Evolutionary conservation across 1,139 yeast species (phyloP).

Genomic region (Yamadazyma oceani): DNA sequence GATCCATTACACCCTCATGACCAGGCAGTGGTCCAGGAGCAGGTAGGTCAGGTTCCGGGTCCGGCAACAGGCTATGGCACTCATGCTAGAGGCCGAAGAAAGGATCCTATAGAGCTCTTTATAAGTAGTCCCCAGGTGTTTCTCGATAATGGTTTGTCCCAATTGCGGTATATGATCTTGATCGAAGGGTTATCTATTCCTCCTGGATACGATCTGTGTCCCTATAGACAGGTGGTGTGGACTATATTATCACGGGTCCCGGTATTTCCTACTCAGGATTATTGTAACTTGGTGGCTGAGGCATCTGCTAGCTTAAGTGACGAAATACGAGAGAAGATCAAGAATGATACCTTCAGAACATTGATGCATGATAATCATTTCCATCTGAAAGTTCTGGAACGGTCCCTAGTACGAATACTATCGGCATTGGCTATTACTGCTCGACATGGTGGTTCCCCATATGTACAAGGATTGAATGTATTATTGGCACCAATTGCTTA

Average conservation of each 20-base stretch:
- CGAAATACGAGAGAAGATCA: slow-evolving; percentile 64
- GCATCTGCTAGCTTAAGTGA: slow-evolving; percentile 51
- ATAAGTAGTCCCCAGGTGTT: slow-evolving; percentile 62
- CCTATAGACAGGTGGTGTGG: slow-evolving; percentile 81
- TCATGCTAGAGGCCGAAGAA: slow-evolving; percentile 44
- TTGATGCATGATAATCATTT: slow-evolving; percentile 72
- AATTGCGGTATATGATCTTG: slow-evolving; percentile 73
- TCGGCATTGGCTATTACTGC: slow-evolving; percentile 69
- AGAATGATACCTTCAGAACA: slow-evolving; percentile 86
- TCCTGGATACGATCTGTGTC: slow-evolving; percentile 51
- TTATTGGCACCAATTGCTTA: slow-evolving; percentile 82
- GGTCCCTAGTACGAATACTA: slow-evolving; percentile 63
- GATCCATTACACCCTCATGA: not conserved
- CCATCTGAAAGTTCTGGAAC: slow-evolving; percentile 66
- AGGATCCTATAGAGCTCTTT: slow-evolving; percentile 67
- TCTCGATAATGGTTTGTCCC: slow-evolving; percentile 70
- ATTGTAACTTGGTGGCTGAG: slow-evolving; percentile 52
- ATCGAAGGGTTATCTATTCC: slow-evolving; percentile 71
- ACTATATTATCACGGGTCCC: slow-evolving; percentile 68
- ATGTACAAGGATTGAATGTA: slow-evolving; percentile 92
- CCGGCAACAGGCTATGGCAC: not conserved
- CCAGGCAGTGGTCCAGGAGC: too few species aligned
- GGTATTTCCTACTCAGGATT: slow-evolving; percentile 54
- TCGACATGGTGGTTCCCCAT: slow-evolving; percentile 40
- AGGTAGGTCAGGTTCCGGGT: too few species aligned